Base-by-base conservation (phyloP, 129 eudicot genomes). In the Escallonia rubra region DNA sequence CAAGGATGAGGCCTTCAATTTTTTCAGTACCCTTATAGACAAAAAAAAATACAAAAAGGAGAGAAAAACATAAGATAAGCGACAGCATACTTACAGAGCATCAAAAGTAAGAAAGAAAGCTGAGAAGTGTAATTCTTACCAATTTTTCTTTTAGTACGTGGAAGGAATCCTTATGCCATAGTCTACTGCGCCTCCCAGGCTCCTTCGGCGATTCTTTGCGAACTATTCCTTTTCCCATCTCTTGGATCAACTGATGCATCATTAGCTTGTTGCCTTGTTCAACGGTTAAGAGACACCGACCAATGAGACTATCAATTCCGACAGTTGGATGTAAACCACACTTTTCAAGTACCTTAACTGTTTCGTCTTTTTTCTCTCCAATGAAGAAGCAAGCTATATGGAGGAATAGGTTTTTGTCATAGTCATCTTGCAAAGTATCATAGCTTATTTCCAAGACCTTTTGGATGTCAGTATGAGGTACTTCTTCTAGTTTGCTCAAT, bases 111-210 rank as follows among this genome's bases (percentile, higher is more conserved):
- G 11, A 50, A 50, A 1, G 12, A 5, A 11, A 50, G 10, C 10
- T 50, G 55, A 9, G 11, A 50, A 50, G 6, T 50, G 12, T 50
- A n/a, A 2, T 0, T 8, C 55, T n/a, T 50, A 50, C 55, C 55
- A 3, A 8, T 50, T 50, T 50, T 8, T 50, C 55, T 50, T 50
- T 50, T 0, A 50, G 12, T n/a, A 50, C 6, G 12, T 1, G 10
- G 12, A 59, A 8, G 12, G 63, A 59, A 6, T 59, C 63, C 63
- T 59, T 59, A 59, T 23, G 43, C 43, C 63, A 59, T 11, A 59
- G 38, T 34, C 63, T 59, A 38, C 63, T 59, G 11, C 63, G 63
- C 38, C 40, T 59, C 38, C 43, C 63, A 23, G 63, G 63, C 63
- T 59, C 63, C 10, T 59, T 23, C 3, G 55, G 55, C 4, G 55